Base-by-base conservation (phyloP, 1,284 basidiomycete species). In the Leccinum variabile region DNA sequence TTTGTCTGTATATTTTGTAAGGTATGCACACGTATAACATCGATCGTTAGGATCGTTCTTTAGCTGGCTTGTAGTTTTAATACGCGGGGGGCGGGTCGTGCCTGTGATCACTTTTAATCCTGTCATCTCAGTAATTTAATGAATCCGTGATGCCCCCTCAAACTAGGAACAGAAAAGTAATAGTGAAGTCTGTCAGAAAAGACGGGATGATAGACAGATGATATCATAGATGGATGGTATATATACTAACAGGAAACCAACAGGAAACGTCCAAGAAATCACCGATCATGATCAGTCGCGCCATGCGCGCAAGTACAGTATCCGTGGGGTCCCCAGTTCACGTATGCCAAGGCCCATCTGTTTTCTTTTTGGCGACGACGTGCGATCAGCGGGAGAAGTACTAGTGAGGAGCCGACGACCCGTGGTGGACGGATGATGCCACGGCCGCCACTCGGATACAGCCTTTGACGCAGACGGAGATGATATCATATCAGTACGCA, bases 1-100 rank as follows among this genome's bases (percentile, higher is more conserved):
- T 41, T 53, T 60, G 44, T 22, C 14, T 70, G 62, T 72, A 61
- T 69, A 70, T 72, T 59, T 10, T 64, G 57, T 74, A 74, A 56
- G 32, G 54, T 72, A 74, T 50, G 32, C 37, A 37, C 57, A 39
- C 61, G 44, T 60, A 60, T 62, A 60, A 59, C 54, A 56, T 30
- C 56, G 68, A 65, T 63, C 68, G 33, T 49, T 70, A 62, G 60
- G 59, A 61, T 59, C 57, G 59, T 35, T 33, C 32, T 25, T 22
- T 66, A 58, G 22, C 22, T 61, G 58, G 7, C 33, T 25, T 65
- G 55, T 46, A 62, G 49, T 69, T 68, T 55, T 72, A 70, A 64
- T 72, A 62, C 60, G 41, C 37, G 14, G 44, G 44, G 44, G 44
- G 28, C 22, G 32, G 52, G 53, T 65, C 56, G 60, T 60, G 57